Percentiles rank a stretch among this genome's conserved stretches.
Conservation (phyloP, 1,139 yeast genomes). For the Geotrichum carabidarum region DNA sequence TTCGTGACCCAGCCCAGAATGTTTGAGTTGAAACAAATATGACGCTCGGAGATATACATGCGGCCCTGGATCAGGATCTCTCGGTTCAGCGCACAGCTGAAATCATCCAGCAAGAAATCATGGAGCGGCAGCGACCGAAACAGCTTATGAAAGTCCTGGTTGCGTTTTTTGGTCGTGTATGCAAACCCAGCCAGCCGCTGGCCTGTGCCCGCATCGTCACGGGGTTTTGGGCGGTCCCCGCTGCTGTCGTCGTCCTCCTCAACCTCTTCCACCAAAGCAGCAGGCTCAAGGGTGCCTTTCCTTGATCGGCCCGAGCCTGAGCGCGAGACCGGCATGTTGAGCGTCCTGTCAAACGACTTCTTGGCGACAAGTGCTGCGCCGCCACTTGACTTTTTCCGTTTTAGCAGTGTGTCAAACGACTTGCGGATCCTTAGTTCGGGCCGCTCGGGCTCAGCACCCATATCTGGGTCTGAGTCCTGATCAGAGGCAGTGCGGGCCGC, state of each 20-base stretch:
- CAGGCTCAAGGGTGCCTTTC: not conserved
- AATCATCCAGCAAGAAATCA: conserved; percentile 76
- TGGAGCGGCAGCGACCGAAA: conserved; percentile 65
- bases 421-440: not conserved
- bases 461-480: not conserved
- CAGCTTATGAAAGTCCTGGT: conserved; percentile 71
- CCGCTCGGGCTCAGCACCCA: not conserved
- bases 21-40: conserved; percentile 83
- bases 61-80: conserved; percentile 92
- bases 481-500: not conserved
- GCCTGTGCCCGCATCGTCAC: conserved; percentile 21
- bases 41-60: conserved; percentile 72
- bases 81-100: conserved; percentile 81
- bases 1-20: conserved; percentile 90
- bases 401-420: conserved; percentile 6
- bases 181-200: conserved; percentile 30
- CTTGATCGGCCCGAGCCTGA: not conserved
- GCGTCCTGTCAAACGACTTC: not conserved
- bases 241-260: not conserved
- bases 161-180: conserved; percentile 61
- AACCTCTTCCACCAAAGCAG: not conserved
- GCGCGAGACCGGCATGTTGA: conserved; percentile 2
- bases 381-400: not conserved
- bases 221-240: conserved; percentile 7
- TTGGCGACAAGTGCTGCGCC: not conserved